These are phyloP conservation scores for Fusarium sulawesiense DNA, from an alignment of 2,329 filamentous ascomycete species.

Conservation along the genomic window DNA sequence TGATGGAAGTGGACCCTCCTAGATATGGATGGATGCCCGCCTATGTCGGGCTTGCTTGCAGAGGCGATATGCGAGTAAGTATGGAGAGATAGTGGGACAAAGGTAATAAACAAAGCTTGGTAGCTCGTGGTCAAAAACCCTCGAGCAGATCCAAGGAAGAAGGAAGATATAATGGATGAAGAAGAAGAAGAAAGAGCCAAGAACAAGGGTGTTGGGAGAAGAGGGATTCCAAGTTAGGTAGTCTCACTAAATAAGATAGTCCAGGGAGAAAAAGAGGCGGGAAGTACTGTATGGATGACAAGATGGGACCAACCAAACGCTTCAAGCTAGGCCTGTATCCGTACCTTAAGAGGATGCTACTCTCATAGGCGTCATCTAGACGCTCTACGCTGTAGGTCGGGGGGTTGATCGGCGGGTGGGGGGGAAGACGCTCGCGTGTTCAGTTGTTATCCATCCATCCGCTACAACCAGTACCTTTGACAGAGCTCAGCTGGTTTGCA, in stretches of 20 bases:
- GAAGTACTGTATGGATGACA: slow-evolving; percentile 12
- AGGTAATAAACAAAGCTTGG: not conserved
- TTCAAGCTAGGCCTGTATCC: slow-evolving; percentile 31
- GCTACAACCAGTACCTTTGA: slow-evolving; percentile 14
- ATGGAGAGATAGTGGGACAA: slow-evolving; percentile 6
- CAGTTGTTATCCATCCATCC: slow-evolving; percentile 32
- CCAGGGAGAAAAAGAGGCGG: slow-evolving; percentile 22
- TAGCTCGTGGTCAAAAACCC: slow-evolving; percentile 11
- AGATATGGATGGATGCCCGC: slow-evolving; percentile 14
- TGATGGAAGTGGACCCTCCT: slow-evolving; percentile 43
- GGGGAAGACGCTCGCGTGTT: slow-evolving; percentile 37
- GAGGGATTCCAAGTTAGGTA: slow-evolving; percentile 8
- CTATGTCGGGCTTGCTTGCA: slow-evolving; percentile 36
- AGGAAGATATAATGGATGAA: slow-evolving; percentile 1
- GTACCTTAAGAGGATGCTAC: slow-evolving; percentile 38
- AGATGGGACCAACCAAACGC: slow-evolving; percentile 20
- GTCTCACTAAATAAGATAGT: slow-evolving; percentile 22
- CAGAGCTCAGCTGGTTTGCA: slow-evolving; percentile 31
- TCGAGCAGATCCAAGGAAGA: slow-evolving; percentile 16
- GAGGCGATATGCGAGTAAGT: slow-evolving; percentile 28
- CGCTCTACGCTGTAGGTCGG: slow-evolving; percentile 29
- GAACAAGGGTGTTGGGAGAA: slow-evolving; percentile 12
- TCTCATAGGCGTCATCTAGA: slow-evolving; percentile 39
- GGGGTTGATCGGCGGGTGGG: slow-evolving; percentile 38
- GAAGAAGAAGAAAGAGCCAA: slow-evolving; percentile 11